These are phyloP conservation scores for Dothidotthia symphoricarpi DNA, from an alignment of 2,329 filamentous ascomycete species.

Conservation along the genomic window DNA sequence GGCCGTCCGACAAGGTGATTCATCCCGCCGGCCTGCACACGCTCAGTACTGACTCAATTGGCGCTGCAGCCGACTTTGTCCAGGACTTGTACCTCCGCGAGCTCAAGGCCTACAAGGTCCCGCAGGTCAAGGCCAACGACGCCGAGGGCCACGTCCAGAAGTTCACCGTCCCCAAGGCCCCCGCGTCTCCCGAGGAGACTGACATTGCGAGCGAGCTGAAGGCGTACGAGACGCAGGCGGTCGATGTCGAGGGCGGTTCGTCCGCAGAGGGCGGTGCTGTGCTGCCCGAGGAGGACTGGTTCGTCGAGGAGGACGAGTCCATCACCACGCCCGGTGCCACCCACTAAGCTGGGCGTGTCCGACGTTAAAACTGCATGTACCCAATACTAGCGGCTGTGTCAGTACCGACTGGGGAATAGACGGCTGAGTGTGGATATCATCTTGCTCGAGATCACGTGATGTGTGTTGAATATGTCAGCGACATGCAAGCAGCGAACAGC, in stretches of 20 bases:
- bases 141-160: slow-evolving; percentile 87
- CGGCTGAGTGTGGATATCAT: slow-evolving; percentile 3
- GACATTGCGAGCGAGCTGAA: slow-evolving; percentile 89
- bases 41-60: slow-evolving; percentile 35
- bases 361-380: slow-evolving; percentile 27
- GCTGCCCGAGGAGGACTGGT: slow-evolving; percentile 71
- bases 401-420: slow-evolving; percentile 34
- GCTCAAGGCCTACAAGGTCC: slow-evolving; percentile 90
- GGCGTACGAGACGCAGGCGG: slow-evolving; percentile 89
- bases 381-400: slow-evolving; percentile 37
- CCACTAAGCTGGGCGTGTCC: slow-evolving; percentile 24
- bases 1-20: slow-evolving; percentile 61
- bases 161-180: slow-evolving; percentile 77
- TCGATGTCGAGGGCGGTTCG: slow-evolving; percentile 90
- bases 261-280: slow-evolving; percentile 57
- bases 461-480: no score
- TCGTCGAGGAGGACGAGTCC: slow-evolving; percentile 68
- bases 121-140: slow-evolving; percentile 79
- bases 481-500: neutral
- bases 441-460: slow-evolving; percentile 22
- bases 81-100: slow-evolving; percentile 97
- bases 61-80: slow-evolving; percentile 78
- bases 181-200: slow-evolving; percentile 86
- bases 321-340: slow-evolving; percentile 43
- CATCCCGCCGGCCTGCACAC: slow-evolving; percentile 25